Conservation (phyloP, 305 asterid species). For the Solanum hybrid region DNA sequence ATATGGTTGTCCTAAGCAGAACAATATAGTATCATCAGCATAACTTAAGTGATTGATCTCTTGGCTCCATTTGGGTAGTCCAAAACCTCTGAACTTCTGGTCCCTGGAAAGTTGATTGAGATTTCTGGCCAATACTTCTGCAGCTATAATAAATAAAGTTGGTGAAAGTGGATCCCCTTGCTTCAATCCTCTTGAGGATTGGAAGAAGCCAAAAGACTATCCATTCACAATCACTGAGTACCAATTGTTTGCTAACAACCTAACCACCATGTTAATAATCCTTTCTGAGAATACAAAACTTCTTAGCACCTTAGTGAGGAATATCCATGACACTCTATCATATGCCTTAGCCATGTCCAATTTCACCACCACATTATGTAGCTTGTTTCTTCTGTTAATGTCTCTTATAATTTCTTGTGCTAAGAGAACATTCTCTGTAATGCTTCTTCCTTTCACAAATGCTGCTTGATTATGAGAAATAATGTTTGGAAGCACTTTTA, state of each 20-base stretch:
- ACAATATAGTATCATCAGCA: background rate
- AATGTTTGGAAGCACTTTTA: background rate
- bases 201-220: background rate
- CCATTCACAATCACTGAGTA: background rate
- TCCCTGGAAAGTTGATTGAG: background rate
- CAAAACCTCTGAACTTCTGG: background rate
- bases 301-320: background rate
- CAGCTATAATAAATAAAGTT: too few species aligned
- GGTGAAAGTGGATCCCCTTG: background rate
- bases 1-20: background rate
- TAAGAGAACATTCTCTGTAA: background rate
- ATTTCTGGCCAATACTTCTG: background rate
- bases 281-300: background rate
- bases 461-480: background rate
- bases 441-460: background rate
- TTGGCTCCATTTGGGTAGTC: background rate
- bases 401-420: background rate
- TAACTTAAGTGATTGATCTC: background rate
- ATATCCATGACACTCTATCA: background rate
- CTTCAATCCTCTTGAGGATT: background rate
- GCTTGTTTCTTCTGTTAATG: background rate
- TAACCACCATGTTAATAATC: background rate
- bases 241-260: background rate
- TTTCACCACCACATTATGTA: background rate
- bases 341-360: background rate